These are phyloP conservation scores for Annulohypoxylon bovei DNA, from an alignment of 495 filamentous ascomycete genomes.

Conservation along the genomic window DNA sequence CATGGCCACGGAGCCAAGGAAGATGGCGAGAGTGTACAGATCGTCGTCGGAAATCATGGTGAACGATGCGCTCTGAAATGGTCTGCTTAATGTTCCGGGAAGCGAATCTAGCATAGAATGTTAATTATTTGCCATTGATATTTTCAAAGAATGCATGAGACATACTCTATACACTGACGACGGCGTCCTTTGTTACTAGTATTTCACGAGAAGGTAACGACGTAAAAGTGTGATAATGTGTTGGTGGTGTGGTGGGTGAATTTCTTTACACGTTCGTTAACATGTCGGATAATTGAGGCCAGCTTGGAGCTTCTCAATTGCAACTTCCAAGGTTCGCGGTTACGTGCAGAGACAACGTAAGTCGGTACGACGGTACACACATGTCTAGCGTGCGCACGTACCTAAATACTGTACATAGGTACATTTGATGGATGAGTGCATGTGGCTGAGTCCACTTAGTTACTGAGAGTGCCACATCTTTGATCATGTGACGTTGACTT, in stretches of 20 bases:
- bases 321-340: background rate
- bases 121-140: slow-evolving; percentile 18
- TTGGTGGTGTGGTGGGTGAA: background rate
- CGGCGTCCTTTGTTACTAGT: background rate
- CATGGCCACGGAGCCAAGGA: slow-evolving; percentile 92
- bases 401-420: background rate
- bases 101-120: slow-evolving; percentile 16
- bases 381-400: background rate
- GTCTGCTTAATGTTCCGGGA: slow-evolving; percentile 1
- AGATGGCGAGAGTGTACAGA: slow-evolving; percentile 86
- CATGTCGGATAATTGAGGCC: slow-evolving; percentile 42
- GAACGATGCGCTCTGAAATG: slow-evolving; percentile 11
- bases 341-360: slow-evolving; percentile 1
- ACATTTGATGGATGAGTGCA: slow-evolving; percentile 1
- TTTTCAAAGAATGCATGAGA: background rate
- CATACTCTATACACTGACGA: slow-evolving; percentile 18
- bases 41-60: slow-evolving; percentile 88
- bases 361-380: background rate
- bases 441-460: slow-evolving; percentile 17
- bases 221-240: slow-evolving; percentile 3
- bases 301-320: slow-evolving; percentile 40
- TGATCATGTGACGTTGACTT: slow-evolving; percentile 23
- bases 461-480: background rate
- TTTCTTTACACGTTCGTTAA: slow-evolving; percentile 20
- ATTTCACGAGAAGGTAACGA: background rate